Evolutionary conservation across 2,329 filamentous ascomycete species (phyloP), one percentile per base, ranked within the genome.

Genomic region (Myriosclerotinia scirpicola): DNA sequence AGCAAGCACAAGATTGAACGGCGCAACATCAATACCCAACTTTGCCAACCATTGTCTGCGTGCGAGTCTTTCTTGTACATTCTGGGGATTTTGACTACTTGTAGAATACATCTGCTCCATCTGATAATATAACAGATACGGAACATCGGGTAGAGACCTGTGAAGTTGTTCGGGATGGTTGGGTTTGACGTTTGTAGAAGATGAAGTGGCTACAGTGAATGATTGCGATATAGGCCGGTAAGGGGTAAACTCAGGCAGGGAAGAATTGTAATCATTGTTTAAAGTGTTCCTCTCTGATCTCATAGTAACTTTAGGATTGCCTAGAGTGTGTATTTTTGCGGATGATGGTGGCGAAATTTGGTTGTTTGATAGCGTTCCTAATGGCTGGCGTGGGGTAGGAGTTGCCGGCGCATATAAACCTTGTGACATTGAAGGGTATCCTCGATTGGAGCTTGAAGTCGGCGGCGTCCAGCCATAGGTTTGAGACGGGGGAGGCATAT

Each of bases 21-120:
- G 58, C 44, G 1, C 14, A 38, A 60, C n/a, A 22, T 60, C 58
- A 22, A 60, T 50, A 26, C 30, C 30, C 14, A 60, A 48, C 8
- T 60, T 50, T 60, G 14, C 44, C 30, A 60, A 60, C 58, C 58
- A 60, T 48, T 12, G n/a, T 17, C 58, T 60, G 20, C 44, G 44
- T 38, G 30, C 44, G 50, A 50, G 44, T 15, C 38, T 60, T 38
- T 46, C 58, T 17, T 48, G 26, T 2, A 22, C 30, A 36, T 22
- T 48, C n/a, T 60, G 20, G 14, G n/a, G 30, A 6, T 38, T 48
- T 26, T 60, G 58, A 20, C 20, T n/a, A 22, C 34, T 38, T 1
- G 44, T 54, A 36, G 8, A 22, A 60, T 50, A 20, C 30, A 60
- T 50, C 12, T 50, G 12, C n/a, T 50, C 58, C n/a, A 60, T 36